These are phyloP conservation scores for Botrytis aclada DNA, from an alignment of 2,329 filamentous ascomycete genomes.

Conservation along the genomic window DNA sequence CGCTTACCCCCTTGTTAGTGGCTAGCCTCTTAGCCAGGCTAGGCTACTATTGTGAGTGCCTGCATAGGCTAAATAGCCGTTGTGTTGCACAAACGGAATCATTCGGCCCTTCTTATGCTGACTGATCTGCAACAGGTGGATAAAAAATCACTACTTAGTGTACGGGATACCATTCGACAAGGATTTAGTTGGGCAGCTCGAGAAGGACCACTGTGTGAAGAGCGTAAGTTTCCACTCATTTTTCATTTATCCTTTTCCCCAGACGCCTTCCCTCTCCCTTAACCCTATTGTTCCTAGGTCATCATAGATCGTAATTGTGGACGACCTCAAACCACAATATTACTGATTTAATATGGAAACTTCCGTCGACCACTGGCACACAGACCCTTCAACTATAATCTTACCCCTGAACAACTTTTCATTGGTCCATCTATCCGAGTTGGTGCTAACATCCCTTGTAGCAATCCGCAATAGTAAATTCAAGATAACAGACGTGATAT, in stretches of 20 bases:
- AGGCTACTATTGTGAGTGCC: not conserved
- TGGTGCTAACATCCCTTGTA: slow-evolving; percentile 42
- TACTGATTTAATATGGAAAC: slow-evolving; percentile 13
- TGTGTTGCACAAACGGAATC: slow-evolving; percentile 8
- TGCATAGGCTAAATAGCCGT: slow-evolving; percentile 12
- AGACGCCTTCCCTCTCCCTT: not conserved
- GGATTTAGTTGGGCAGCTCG: slow-evolving; percentile 95
- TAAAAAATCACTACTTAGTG: slow-evolving; percentile 81
- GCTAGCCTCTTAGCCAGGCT: not conserved
- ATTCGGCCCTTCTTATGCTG: slow-evolving; percentile 33
- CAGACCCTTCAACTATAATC: not conserved
- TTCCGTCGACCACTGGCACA: slow-evolving; percentile 10
- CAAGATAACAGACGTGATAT: slow-evolving; percentile 84
- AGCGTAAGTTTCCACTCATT: slow-evolving; percentile 62
- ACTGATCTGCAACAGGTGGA: slow-evolving; percentile 61
- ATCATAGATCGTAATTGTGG: not conserved
- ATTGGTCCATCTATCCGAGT: slow-evolving; percentile 25
- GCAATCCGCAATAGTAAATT: slow-evolving; percentile 98
- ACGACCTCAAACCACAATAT: not conserved
- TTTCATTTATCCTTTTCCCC: slow-evolving; percentile 19
- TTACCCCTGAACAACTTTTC: slow-evolving; percentile 16
- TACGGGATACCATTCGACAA: slow-evolving; percentile 89
- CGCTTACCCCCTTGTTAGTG: not conserved
- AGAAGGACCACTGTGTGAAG: slow-evolving; percentile 95
- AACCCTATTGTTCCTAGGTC: not conserved